phyloP scores from a whole-genome alignment of 1,284 basidiomycete species.

The Pseudozyma hubeiensis region DNA sequence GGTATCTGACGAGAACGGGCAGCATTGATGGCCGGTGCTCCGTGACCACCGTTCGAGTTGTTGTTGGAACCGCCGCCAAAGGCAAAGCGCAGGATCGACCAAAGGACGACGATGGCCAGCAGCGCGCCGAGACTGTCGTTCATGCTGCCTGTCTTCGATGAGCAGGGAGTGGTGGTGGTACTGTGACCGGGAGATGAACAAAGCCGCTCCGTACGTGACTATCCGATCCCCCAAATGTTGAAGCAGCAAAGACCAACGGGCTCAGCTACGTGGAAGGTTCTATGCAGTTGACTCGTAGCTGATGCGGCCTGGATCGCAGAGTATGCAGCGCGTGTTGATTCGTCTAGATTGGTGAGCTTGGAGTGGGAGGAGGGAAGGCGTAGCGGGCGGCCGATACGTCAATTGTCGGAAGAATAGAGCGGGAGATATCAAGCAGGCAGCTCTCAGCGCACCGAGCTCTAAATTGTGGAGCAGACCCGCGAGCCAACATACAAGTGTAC shows the following conservation, averaged over 20 bases:
- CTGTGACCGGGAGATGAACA: too few species aligned
- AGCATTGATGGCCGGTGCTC: conserved; percentile 30
- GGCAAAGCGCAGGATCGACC: conserved; percentile 59
- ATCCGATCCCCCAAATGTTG: too few species aligned
- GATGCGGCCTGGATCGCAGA: too few species aligned
- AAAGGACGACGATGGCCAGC: conserved; percentile 61
- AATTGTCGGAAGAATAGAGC: conserved; percentile 1
- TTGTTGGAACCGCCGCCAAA: conserved; percentile 42
- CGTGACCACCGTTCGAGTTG: conserved; percentile 9
- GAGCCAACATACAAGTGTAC: too few species aligned
- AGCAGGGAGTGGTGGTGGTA: neutral
- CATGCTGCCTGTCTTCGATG: conserved; percentile 31
- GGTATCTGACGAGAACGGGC: conserved; percentile 41
- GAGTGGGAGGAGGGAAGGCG: neutral
- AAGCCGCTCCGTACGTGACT: too few species aligned
- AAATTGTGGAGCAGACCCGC: conserved; percentile 22
- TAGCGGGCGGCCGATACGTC: neutral
- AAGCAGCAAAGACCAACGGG: too few species aligned
- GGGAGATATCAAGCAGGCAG: conserved; percentile 1
- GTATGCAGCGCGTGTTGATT: too few species aligned
- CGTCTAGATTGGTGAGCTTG: neutral
- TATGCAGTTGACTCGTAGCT: too few species aligned
- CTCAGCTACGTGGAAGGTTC: too few species aligned
- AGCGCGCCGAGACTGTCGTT: conserved; percentile 64
- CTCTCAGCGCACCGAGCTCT: conserved; percentile 7